Evolutionary conservation across 139 green algal genomes (phyloP).

Genomic region (Chlamydomonas sp.): DNA sequence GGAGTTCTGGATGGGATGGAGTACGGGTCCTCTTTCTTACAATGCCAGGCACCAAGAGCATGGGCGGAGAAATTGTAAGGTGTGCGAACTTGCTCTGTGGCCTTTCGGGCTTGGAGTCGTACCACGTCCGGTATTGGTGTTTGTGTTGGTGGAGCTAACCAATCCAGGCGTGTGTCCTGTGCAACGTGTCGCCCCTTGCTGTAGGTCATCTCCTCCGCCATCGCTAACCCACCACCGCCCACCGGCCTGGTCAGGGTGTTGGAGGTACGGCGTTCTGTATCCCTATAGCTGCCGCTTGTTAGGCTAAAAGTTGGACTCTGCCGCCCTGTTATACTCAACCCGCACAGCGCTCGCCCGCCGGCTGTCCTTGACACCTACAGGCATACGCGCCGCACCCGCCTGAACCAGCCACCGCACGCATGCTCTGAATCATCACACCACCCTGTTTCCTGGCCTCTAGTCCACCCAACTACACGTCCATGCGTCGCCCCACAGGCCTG

Average conservation of each 20-base stretch:
- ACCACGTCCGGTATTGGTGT: too few species aligned
- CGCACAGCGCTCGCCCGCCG: background rate
- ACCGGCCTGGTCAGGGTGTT: slow-evolving; percentile 12
- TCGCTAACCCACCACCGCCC: slow-evolving; percentile 21
- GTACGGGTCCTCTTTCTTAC: too few species aligned
- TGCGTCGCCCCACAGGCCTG: background rate
- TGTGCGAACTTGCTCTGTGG: too few species aligned
- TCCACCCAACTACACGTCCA: background rate
- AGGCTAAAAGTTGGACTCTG: background rate
- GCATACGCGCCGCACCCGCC: background rate
- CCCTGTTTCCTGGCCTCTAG: background rate
- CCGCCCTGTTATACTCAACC: background rate
- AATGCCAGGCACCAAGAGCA: too few species aligned
- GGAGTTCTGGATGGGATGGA: too few species aligned
- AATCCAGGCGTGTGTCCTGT: too few species aligned
- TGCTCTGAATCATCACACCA: background rate
- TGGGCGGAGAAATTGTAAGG: too few species aligned
- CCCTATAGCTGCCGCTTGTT: too few species aligned
- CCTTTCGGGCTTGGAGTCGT: too few species aligned
- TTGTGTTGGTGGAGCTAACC: too few species aligned
- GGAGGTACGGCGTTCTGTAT: background rate
- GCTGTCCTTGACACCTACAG: background rate
- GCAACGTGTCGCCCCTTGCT: too few species aligned
- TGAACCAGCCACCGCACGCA: background rate
- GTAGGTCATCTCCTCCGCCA: slow-evolving; percentile 25